These are phyloP conservation scores for Cercospora brassicicola DNA, from an alignment of 2,329 filamentous ascomycete species.

Conservation along the genomic window DNA sequence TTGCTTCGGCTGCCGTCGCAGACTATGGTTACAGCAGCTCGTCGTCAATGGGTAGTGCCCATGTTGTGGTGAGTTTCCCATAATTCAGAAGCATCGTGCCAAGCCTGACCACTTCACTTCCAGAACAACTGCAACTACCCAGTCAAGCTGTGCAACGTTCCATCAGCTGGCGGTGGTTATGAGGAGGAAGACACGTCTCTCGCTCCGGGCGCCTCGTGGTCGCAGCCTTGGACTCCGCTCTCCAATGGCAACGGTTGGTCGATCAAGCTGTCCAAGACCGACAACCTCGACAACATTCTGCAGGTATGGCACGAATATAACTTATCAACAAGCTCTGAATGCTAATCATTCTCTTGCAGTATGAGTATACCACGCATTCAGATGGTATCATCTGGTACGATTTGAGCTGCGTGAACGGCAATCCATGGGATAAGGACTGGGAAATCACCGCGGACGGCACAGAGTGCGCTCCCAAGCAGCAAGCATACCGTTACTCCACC, in stretches of 20 bases:
- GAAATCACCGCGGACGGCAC: slow-evolving; percentile 36
- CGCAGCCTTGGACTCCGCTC: slow-evolving; percentile 39
- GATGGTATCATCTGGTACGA: slow-evolving; percentile 43
- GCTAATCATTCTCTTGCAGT: slow-evolving; percentile 12
- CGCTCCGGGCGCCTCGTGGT: slow-evolving; percentile 33
- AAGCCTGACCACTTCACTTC: neutral
- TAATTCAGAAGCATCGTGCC: neutral
- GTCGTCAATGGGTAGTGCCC: slow-evolving; percentile 31
- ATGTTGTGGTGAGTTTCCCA: slow-evolving; percentile 26
- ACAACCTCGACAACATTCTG: slow-evolving; percentile 32
- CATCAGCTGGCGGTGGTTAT: slow-evolving; percentile 33
- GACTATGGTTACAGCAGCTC: slow-evolving; percentile 14
- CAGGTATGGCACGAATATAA: slow-evolving; percentile 22
- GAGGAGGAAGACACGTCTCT: slow-evolving; percentile 31
- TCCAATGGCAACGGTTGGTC: slow-evolving; percentile 41
- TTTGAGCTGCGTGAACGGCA: slow-evolving; percentile 42
- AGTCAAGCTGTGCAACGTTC: slow-evolving; percentile 36
- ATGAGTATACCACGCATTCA: slow-evolving; percentile 43
- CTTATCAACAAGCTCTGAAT: neutral
- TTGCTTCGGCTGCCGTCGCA: slow-evolving; percentile 24
- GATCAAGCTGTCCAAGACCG: slow-evolving; percentile 42
- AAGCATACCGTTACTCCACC: slow-evolving; percentile 42
- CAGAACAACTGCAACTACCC: slow-evolving; percentile 38
- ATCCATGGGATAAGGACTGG: slow-evolving; percentile 43
- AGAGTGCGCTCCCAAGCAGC: slow-evolving; percentile 35